Conservation (phyloP, 179 eudicot genomes). For the Corrigiola litoralis region DNA sequence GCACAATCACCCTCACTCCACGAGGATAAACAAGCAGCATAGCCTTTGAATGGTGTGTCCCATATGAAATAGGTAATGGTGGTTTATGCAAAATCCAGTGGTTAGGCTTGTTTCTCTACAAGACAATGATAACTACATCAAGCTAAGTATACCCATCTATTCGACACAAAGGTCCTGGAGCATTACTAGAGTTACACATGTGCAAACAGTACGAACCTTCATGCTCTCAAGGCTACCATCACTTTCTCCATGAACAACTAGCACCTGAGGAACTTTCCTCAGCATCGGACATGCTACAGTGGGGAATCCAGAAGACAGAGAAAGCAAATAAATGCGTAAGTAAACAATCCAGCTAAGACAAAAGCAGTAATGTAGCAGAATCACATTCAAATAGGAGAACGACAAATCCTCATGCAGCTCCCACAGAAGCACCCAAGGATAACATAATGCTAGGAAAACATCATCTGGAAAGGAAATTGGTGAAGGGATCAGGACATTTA, state of each 20-base stretch:
- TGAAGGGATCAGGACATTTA: no score
- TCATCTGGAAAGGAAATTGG: no score
- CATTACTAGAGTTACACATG: conserved; percentile 1
- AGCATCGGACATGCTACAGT: conserved; percentile 76
- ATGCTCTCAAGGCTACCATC: conserved; percentile 68
- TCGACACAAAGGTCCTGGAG: neutral
- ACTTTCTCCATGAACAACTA: conserved; percentile 91
- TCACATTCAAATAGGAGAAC: neutral
- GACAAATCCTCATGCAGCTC: neutral
- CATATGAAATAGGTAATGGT: conserved; percentile 90
- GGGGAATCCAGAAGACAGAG: conserved; percentile 9
- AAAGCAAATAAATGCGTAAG: neutral
- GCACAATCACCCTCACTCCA: conserved; percentile 89
- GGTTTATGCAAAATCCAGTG: conserved; percentile 93
- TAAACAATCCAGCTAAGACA: neutral
- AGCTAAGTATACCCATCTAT: conserved; percentile 10
- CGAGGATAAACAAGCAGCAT: conserved; percentile 88
- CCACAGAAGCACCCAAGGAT: neutral
- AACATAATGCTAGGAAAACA: no score
- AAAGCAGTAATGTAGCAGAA: neutral
- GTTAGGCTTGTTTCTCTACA: conserved; percentile 66
- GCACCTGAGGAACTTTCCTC: conserved; percentile 73
- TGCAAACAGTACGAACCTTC: conserved; percentile 50
- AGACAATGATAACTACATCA: conserved; percentile 16
- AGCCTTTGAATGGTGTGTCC: conserved; percentile 98